These are phyloP conservation scores for Candida qinlingensis DNA, from an alignment of 805 yeast genomes.

Conservation along the genomic window DNA sequence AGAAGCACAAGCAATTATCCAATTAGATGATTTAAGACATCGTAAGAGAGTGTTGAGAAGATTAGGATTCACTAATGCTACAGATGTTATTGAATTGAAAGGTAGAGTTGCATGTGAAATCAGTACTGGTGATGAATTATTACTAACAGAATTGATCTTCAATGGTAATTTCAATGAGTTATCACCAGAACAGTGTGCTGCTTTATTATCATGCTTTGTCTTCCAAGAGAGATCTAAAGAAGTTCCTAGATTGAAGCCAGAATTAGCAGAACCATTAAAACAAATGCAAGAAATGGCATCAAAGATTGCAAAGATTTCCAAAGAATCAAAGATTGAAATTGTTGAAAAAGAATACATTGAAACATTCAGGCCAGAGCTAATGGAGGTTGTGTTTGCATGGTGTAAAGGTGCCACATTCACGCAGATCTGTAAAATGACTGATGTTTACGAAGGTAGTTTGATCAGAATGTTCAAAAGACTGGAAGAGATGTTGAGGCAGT, in stretches of 20 bases:
- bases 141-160: slow-evolving; percentile 87
- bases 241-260: slow-evolving; percentile 79
- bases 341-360: slow-evolving; percentile 91
- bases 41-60: slow-evolving; percentile 91
- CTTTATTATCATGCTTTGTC: slow-evolving; percentile 88
- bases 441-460: slow-evolving; percentile 94
- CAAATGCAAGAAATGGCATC: slow-evolving; percentile 87
- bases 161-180: slow-evolving; percentile 92
- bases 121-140: slow-evolving; percentile 77
- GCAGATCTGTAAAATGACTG: slow-evolving; percentile 97
- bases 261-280: slow-evolving; percentile 86
- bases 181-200: slow-evolving; percentile 86
- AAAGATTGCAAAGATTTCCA: slow-evolving; percentile 82
- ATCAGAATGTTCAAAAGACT: slow-evolving; percentile 92
- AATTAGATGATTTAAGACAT: slow-evolving; percentile 87
- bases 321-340: slow-evolving; percentile 85
- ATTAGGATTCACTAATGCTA: slow-evolving; percentile 79
- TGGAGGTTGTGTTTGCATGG: slow-evolving; percentile 98
- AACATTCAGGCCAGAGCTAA: slow-evolving; percentile 83
- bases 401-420: slow-evolving; percentile 94
- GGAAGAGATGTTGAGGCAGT: slow-evolving; percentile 88
- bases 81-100: slow-evolving; percentile 89
- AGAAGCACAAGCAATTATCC: slow-evolving; percentile 88
- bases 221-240: slow-evolving; percentile 95
- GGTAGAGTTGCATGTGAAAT: slow-evolving; percentile 98